Base-by-base conservation (phyloP, 2,329 filamentous ascomycete species). In the Emydomyces testavorans region DNA sequence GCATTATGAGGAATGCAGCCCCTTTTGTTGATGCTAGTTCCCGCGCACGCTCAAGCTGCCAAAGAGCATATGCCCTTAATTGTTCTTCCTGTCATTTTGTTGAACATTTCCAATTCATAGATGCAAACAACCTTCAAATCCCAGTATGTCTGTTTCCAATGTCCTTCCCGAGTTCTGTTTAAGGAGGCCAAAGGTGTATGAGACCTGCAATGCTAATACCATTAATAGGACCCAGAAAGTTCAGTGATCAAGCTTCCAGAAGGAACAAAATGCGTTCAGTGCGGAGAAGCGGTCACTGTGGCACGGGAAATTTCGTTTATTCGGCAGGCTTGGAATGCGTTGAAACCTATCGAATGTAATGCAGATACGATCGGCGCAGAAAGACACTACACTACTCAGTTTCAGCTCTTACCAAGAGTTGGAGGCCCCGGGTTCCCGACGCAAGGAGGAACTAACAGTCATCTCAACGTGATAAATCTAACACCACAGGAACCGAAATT, bases 321-420 rank as follows among this genome's bases (percentile, higher is more conserved):
- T 6, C 60, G 63, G 49, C 58, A 62, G 23, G 58, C 60, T 4
- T 70, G 65, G 64, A 65, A 65, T 31, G 52, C 62, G 5, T 52
- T 70, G 1, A 62, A 61, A 29, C 60, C 62, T 0, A 56, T 69
- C 15, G 61, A 66, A 34, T 57, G 61, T 2, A 62, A 66, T 49
- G 59, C 62, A 1, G 64, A 67, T 46, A 62, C 65, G 1, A 60
- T 67, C 38, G 64, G 63, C 43, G 58, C 66, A 6, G 65, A 68
- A 52, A 52, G 65, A 28, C 66, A 70, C 50, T 47, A 65, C 7
- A 58, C 63, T 5, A 39, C 46, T 18, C 50, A 48, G 26, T 52
- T 49, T 24, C 50, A 46, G 21, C 41, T 52, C n/a, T 34, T 39
- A 29, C 50, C 50, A 1, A 47, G 21, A 20, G 7, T 41, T 38